A percentile compares a stretch with the other conserved stretches of the same genome.
These are phyloP conservation scores for Pichia scutulata DNA, from an alignment of 805 yeast species.

Conservation along the genomic window DNA sequence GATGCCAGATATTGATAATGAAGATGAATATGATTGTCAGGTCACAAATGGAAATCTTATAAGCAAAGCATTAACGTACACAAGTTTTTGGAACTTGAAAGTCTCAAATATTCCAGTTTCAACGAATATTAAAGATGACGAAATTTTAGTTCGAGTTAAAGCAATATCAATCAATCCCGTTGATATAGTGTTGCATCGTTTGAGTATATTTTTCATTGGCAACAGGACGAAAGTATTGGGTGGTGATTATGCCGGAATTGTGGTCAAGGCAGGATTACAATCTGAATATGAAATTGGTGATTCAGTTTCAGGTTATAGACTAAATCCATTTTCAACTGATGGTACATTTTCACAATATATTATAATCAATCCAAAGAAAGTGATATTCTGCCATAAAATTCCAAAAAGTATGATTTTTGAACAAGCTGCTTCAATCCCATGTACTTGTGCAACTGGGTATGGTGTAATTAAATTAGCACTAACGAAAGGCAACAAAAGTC, in stretches of 20 bases:
- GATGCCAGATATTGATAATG: neutral
- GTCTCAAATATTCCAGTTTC: slow-evolving; percentile 2
- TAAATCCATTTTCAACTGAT: neutral
- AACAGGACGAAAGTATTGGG: slow-evolving; percentile 11
- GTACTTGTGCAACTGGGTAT: slow-evolving; percentile 57
- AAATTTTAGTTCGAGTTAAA: slow-evolving; percentile 11
- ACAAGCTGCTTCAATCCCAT: slow-evolving; percentile 60
- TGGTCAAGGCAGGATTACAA: slow-evolving; percentile 14
- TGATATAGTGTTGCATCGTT: slow-evolving; percentile 8
- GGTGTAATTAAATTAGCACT: slow-evolving; percentile 1
- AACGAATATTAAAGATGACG: slow-evolving; percentile 5
- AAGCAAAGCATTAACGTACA: slow-evolving; percentile 13
- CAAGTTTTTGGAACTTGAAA: slow-evolving; percentile 9
- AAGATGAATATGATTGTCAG: neutral
- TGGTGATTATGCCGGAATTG: slow-evolving; percentile 17
- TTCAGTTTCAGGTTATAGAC: slow-evolving; percentile 10
- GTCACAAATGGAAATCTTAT: slow-evolving; percentile 5
- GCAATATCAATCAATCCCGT: slow-evolving; percentile 16
- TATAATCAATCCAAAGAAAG: slow-evolving; percentile 25
- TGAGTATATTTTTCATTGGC: slow-evolving; percentile 7
- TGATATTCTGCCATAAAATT: slow-evolving; percentile 26
- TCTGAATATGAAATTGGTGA: slow-evolving; percentile 15
- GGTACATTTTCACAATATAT: slow-evolving; percentile 43
- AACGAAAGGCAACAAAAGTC: neutral
- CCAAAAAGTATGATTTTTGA: slow-evolving; percentile 39